phyloP scores from a whole-genome alignment of 2,329 filamentous ascomycete genomes.

The Thermomyces lanuginosus region DNA sequence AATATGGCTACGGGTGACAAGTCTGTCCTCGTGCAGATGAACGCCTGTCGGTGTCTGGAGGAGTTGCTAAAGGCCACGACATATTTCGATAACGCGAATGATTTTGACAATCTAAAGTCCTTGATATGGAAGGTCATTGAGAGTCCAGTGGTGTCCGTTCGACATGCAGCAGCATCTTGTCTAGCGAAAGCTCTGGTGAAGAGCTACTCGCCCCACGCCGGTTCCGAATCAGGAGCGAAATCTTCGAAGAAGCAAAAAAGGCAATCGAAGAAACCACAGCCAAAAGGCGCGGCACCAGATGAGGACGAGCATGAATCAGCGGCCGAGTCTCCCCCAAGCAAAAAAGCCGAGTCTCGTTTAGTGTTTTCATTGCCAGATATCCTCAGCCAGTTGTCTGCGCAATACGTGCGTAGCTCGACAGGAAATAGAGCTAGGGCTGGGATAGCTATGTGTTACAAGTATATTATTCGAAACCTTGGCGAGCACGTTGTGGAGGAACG shows the following conservation, averaged over 20 bases:
- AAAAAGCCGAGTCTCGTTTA: conserved; percentile 54
- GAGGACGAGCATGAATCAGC: conserved; percentile 64
- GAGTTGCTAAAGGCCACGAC: conserved; percentile 53
- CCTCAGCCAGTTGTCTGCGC: conserved; percentile 58
- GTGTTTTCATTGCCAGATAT: conserved; percentile 62
- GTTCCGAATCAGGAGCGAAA: conserved; percentile 38
- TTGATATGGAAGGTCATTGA: conserved; percentile 78
- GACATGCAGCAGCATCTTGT: conserved; percentile 74
- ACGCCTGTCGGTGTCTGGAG: conserved; percentile 64
- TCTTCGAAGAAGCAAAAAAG: conserved; percentile 59
- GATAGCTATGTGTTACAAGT: conserved; percentile 73
- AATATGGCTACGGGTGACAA: conserved; percentile 65
- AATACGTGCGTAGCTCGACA: conserved; percentile 64
- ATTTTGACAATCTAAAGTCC: conserved; percentile 77
- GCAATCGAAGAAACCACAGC: conserved; percentile 45
- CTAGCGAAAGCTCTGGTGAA: conserved; percentile 71
- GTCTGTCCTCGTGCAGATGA: conserved; percentile 60
- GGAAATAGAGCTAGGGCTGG: conserved; percentile 68
- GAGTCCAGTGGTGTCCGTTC: conserved; percentile 54
- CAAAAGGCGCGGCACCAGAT: conserved; percentile 38
- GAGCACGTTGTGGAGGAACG: conserved; percentile 68
- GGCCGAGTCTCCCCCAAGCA: conserved; percentile 57
- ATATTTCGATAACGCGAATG: conserved; percentile 74
- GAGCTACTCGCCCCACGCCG: conserved; percentile 50
- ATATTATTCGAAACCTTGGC: conserved; percentile 60